A percentile compares a stretch with the other conserved stretches of the same genome.
phyloP scores from a whole-genome alignment of 2,329 filamentous ascomycete genomes.

The Arthrinium phaeospermum region DNA sequence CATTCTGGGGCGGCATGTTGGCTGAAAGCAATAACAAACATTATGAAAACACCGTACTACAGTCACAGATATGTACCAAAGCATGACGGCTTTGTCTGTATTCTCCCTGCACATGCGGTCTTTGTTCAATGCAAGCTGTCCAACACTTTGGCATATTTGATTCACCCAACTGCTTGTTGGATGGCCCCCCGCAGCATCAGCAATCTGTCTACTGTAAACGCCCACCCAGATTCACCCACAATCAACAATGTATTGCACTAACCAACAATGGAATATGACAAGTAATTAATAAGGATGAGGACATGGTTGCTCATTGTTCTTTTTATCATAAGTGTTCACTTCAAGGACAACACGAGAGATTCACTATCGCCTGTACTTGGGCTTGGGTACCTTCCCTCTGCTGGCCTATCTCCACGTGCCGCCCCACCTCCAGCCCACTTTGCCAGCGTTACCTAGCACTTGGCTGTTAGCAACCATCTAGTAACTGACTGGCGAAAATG shows the following conservation, averaged over 20 bases:
- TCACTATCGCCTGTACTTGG: too few species aligned
- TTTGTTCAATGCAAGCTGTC: not conserved
- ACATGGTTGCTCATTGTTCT: too few species aligned
- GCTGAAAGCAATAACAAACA: not conserved
- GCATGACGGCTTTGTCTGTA: not conserved
- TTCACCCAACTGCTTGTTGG: not conserved
- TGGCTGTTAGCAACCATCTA: not conserved
- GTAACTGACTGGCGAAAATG: not conserved
- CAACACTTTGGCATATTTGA: not conserved
- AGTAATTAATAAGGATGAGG: too few species aligned
- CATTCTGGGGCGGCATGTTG: not conserved
- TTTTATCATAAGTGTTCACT: too few species aligned
- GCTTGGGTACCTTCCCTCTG: not conserved
- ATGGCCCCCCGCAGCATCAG: not conserved
- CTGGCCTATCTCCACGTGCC: slow-evolving; percentile 10
- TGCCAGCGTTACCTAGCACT: slow-evolving; percentile 8
- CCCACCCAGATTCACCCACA: not conserved
- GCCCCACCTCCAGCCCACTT: not conserved
- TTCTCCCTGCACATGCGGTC: not conserved
- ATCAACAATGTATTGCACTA: not conserved
- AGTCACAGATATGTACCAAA: not conserved
- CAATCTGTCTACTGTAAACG: not conserved
- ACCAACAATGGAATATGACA: too few species aligned
- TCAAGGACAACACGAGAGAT: too few species aligned
- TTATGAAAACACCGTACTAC: not conserved